Base-by-base conservation (phyloP, 495 filamentous ascomycete species). In the Podospora conica region DNA sequence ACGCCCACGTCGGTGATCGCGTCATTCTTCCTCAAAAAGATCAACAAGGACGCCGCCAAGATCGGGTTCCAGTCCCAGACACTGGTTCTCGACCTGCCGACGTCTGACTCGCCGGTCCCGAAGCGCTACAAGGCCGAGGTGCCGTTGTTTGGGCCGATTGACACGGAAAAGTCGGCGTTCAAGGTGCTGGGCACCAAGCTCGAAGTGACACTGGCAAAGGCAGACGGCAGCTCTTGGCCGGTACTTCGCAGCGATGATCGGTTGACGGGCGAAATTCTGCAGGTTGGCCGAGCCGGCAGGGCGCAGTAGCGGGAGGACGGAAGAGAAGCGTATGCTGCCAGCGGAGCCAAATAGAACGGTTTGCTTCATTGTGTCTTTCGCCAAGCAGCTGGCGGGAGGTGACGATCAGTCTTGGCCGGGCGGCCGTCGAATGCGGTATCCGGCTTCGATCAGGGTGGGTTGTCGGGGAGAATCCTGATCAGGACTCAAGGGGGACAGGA, bases 171-270 rank as follows among this genome's bases (percentile, higher is more conserved):
- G 70, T 92, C 89, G 54, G 84, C 79, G 64, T 95, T 87, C 79
- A 92, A 90, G 76, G 89, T 98, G 53, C 81, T 97, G 76, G 93
- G 92, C n/a, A 97, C 95, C 9, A 98, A 98, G 80, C 79, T 98
- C 53, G 96, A 98, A 73, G 80, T 98, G 67, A 91, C 83, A 28
- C 83, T 98, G 61, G 83, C 81, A 67, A 97, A 97, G 83, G 86
- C 85, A 3, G 89, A 97, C 79, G 90, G 89, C 57, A 83, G 80
- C 58, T 90, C 90, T 74, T 97, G 93, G 93, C 90, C 92, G 31
- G 90, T 93, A n/a, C 76, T 97, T 74, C 86, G 92, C 68, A 92
- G 89, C 69, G 91, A 94, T 73, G 92, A 96, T 68, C 84, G 82
- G 69, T 82, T 84, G 69, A 89, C 87, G 24, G 92, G 91, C 15